Base-by-base conservation (phyloP, 1,139 yeast species). In the Martiniozyma asiatica region DNA sequence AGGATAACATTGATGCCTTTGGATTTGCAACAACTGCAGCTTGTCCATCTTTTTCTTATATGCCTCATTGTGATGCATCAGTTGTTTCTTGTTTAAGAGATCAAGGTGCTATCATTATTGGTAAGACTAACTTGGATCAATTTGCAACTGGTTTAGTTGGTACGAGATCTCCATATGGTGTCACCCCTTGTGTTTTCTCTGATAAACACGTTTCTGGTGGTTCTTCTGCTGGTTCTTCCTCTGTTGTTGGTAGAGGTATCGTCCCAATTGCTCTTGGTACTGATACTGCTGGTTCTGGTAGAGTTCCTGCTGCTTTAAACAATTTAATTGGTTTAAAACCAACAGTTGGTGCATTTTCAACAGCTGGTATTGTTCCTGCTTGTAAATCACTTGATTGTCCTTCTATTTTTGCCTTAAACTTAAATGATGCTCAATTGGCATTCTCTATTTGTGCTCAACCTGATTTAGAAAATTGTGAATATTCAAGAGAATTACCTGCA, bases 361-460 rank as follows among this genome's bases (percentile, higher is more conserved):
- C 98, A 33, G 75, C 85, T 75, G 99, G 98, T 2, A 82, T 89
- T 8, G 61, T 87, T 4, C 75, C 96, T 0, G 89, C 85, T 55
- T 95, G 97, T 1, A 97, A 92, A 51, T 77, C 92, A 18, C 60
- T 92, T 31, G 99, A 92, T 50, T 85, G 97, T 0, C 96, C 92
- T 8, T 98, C 98, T 0, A 68, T 92, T 1, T 35, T 87, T 24
- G 60, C 85, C n/a, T 59, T 78, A 38, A 80, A 74, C 40, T 56
- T 87, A 38, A 62, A 65, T 28, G 98, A 89, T 54, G 95, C 96
- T 14, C 94, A 85, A 57, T 51, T 68, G 22, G 67, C 74, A 14
- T 79, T 84, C 51, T 63, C 68, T 35, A 55, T 82, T 30, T 60
- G 82, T 63, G 85, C 92, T 8, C 55, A 73, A 41, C 71, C 71